phyloP scores from a whole-genome alignment of 208 protist species.

The Leishmania lainsoni region DNA sequence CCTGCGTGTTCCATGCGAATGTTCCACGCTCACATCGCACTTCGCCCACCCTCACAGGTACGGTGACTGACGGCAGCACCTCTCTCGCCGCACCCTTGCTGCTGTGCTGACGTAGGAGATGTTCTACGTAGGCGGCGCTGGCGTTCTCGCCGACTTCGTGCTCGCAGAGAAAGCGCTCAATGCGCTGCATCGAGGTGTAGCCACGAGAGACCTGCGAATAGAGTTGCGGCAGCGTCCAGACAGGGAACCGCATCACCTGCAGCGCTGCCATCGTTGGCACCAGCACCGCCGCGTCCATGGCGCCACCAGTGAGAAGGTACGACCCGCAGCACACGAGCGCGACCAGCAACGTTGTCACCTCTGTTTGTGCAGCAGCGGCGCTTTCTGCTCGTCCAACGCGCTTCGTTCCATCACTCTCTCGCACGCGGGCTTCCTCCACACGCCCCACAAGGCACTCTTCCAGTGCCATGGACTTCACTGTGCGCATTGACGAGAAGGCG shows the following conservation, averaged over 20 bases:
- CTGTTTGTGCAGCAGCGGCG: slow-evolving; percentile 51
- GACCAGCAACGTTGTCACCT: slow-evolving; percentile 65
- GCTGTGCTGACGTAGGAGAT: slow-evolving; percentile 8
- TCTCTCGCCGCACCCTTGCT: slow-evolving; percentile 3
- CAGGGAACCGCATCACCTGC: slow-evolving; percentile 70
- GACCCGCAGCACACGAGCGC: slow-evolving; percentile 62
- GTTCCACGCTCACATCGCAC: slow-evolving; percentile 29
- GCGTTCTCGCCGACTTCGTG: slow-evolving; percentile 27
- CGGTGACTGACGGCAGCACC: neutral
- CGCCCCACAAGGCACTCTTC: slow-evolving; percentile 48
- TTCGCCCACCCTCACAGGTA: slow-evolving; percentile 18
- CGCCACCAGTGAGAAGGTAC: slow-evolving; percentile 57
- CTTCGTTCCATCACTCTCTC: slow-evolving; percentile 53
- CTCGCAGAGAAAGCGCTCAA: slow-evolving; percentile 57
- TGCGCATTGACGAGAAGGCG: slow-evolving; percentile 70
- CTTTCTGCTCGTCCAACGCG: slow-evolving; percentile 44
- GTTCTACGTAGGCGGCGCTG: slow-evolving; percentile 14
- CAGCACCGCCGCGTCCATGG: slow-evolving; percentile 64
- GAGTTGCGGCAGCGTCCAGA: slow-evolving; percentile 67
- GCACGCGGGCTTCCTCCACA: slow-evolving; percentile 39
- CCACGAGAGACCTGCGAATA: slow-evolving; percentile 62
- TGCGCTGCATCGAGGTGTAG: slow-evolving; percentile 58
- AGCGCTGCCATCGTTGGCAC: slow-evolving; percentile 76
- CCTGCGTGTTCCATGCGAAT: slow-evolving; percentile 33
- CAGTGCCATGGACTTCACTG: slow-evolving; percentile 73